Percentiles rank a stretch among this genome's conserved stretches.
These are phyloP conservation scores for Didymella glomerata DNA, from an alignment of 2,329 filamentous ascomycete species.

Conservation along the genomic window DNA sequence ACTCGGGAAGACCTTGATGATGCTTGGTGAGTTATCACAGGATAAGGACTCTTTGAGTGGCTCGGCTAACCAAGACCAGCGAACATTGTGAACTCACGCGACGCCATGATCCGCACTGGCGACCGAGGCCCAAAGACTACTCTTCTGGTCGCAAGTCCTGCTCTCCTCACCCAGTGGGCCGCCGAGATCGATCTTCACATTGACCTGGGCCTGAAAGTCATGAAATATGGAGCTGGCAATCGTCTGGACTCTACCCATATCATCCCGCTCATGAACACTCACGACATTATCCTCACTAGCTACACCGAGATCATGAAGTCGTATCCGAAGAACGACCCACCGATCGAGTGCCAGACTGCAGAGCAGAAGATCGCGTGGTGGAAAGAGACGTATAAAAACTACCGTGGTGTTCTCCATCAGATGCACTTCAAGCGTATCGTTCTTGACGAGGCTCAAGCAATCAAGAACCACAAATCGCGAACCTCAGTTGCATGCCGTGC, in stretches of 20 bases:
- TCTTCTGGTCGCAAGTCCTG: constrained; percentile 54
- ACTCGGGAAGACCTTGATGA: constrained; percentile 54
- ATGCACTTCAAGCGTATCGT: constrained; percentile 59
- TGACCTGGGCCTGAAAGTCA: constrained; percentile 27
- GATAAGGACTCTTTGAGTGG: neutral
- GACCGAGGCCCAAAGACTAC: constrained; percentile 43
- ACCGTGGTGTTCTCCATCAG: constrained; percentile 47
- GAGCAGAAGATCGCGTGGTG: constrained; percentile 54
- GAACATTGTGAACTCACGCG: constrained; percentile 54
- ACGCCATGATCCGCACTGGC: constrained; percentile 21
- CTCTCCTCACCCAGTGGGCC: constrained; percentile 54
- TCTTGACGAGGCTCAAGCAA: constrained; percentile 65
- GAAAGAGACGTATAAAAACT: constrained; percentile 36
- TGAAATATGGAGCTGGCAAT: constrained; percentile 38
- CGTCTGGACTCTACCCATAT: constrained; percentile 35
- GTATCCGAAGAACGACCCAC: constrained; percentile 54
- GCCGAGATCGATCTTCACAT: constrained; percentile 46
- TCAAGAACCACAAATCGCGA: constrained; percentile 59
- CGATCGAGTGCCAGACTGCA: constrained; percentile 48
- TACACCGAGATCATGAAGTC: constrained; percentile 54
- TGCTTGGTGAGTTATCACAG: constrained; percentile 35
- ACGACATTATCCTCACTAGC: constrained; percentile 54
- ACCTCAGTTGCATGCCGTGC: constrained; percentile 58
- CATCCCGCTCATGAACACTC: constrained; percentile 22
- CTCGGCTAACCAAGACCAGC: constrained; percentile 36